Base-by-base conservation (phyloP, 306 rosid species). In the Vigna radiata region DNA sequence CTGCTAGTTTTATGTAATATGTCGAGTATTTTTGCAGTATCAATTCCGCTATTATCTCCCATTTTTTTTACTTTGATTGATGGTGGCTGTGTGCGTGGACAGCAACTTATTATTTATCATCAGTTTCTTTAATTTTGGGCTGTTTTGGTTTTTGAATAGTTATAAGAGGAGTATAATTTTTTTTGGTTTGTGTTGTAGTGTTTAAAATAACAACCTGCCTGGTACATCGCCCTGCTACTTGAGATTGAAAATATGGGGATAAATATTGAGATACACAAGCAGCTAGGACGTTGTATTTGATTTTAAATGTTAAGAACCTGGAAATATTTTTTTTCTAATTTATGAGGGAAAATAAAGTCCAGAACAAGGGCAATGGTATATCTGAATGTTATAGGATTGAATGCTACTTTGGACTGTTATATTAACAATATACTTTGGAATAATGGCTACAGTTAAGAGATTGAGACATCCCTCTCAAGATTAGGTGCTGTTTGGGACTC, bases 371-470 rank as follows among this genome's bases (percentile, higher is more conserved):
- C 33, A 23, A 43, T 41, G 25, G 47, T 58, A 41, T 69, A 62
- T 36, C 23, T 66, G 55, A 25, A 66, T 23, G 23, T 80, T 25
- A 46, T 65, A 70, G 25, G 39, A 65, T 37, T 55, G 56, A 62
- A 25, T 15, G 62, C 66, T 56, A 7, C 54, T 60, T 36, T 70
- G 16, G 59, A 79, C 41, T 54, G 75, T n/a, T 50, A 9, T 18
- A 18, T 37, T 48, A 41, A 52, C 59, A 15, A 27, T 46, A 70
- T 68, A 81, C 37, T 76, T 55, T 81, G 73, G 52, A 68, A 62
- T 75, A 41, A 76, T 76, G 68, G 16, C 29, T 82, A 39, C 23
- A 69, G 59, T 75, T 74, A 66, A 33, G 58, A 17, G 67, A 70
- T 75, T 78, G 75, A 33, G 69, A 69, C 77, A 15, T 61, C 72